A percentile compares a stretch with the other conserved stretches of the same genome.
Conservation (phyloP, 73 alveolate species). For the Blepharisma stoltei region DNA sequence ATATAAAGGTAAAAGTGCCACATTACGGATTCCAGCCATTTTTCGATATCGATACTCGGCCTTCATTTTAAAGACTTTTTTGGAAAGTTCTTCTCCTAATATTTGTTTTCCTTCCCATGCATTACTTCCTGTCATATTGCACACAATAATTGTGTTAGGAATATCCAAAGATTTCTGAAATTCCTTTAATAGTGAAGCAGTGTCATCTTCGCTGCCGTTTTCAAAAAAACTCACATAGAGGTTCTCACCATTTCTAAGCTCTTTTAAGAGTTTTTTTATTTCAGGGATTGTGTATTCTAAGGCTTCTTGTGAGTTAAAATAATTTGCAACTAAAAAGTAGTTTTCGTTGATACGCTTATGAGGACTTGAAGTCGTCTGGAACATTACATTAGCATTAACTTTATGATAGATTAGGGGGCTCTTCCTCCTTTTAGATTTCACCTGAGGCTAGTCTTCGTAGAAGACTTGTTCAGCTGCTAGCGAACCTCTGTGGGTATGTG, state of each 20-base stretch:
- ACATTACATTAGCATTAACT: no score
- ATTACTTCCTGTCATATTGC: not conserved
- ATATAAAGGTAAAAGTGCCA: conserved; percentile 45
- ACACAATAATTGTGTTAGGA: not conserved
- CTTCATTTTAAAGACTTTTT: not conserved
- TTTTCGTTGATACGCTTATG: not conserved
- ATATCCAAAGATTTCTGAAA: not conserved
- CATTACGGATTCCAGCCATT: conserved; percentile 44
- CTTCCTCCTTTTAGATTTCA: no score
- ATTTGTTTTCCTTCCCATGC: not conserved
- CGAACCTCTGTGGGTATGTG: no score
- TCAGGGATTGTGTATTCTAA: conserved; percentile 11
- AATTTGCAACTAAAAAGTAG: conserved; percentile 24
- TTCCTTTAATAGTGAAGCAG: not conserved
- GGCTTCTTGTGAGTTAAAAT: conserved; percentile 8
- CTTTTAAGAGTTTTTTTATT: not conserved
- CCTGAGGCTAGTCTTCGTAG: no score
- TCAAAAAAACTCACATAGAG: conserved; percentile 17
- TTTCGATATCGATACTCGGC: conserved; percentile 4
- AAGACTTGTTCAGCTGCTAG: no score
- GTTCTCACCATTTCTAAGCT: conserved; percentile 1
- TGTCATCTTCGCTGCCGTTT: conserved; percentile 25
- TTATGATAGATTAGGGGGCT: no score
- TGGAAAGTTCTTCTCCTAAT: not conserved
- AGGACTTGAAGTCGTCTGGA: no score